Evolutionary conservation across 306 rosid genomes (phyloP).

Genomic region (Trifolium subterraneum): DNA sequence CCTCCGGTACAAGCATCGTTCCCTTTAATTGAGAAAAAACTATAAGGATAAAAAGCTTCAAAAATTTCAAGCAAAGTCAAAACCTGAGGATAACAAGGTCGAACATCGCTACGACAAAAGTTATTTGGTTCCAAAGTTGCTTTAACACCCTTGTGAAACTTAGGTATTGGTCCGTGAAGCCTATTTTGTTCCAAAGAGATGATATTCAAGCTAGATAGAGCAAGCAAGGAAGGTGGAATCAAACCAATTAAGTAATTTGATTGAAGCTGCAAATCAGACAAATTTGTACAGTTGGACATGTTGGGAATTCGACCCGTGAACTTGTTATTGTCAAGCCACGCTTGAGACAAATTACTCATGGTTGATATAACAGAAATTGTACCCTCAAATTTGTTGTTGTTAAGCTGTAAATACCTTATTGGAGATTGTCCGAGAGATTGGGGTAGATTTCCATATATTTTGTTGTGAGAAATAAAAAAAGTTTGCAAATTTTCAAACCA

Average conservation of each 20-base stretch:
- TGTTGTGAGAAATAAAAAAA: neutral
- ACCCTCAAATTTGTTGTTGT: neutral
- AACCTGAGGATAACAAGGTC: constrained; percentile 63
- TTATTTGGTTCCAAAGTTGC: constrained; percentile 50
- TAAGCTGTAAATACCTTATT: neutral
- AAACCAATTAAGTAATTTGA: constrained; percentile 45
- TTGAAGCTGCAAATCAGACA: neutral
- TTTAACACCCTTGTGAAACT: constrained; percentile 50
- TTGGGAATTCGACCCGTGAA: neutral
- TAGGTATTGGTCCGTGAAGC: constrained; percentile 72
- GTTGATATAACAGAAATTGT: neutral
- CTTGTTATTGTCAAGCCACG: neutral
- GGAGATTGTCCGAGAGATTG: neutral
- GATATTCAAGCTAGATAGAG: constrained; percentile 47
- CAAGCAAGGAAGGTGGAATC: constrained; percentile 57
- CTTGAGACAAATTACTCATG: neutral
- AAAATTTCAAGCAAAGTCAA: constrained; percentile 58
- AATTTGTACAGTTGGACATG: neutral
- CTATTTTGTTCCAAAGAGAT: constrained; percentile 63
- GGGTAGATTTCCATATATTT: neutral
- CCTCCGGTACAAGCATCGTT: neutral
- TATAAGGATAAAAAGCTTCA: constrained; percentile 48
- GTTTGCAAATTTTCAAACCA: neutral
- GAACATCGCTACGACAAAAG: constrained; percentile 48
- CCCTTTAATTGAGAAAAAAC: no score